These are phyloP conservation scores for Plasmodium sp. DNA, from an alignment of 169 alveolate species.

Conservation along the genomic window DNA sequence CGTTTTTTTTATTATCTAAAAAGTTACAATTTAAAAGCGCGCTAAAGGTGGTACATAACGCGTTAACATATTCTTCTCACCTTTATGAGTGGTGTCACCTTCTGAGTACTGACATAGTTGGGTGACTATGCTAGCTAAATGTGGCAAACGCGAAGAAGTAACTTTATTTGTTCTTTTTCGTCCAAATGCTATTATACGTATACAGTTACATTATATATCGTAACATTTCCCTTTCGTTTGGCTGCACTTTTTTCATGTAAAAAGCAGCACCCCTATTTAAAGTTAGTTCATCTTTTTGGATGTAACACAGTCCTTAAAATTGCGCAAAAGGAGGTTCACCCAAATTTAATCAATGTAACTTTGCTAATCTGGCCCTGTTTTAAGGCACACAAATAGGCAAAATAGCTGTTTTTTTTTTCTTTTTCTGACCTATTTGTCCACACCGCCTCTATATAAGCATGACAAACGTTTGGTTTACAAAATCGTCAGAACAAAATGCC, in stretches of 20 bases:
- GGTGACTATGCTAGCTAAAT: background rate
- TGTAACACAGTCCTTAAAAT: background rate
- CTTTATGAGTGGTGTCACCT: background rate
- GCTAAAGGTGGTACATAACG: background rate
- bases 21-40: background rate
- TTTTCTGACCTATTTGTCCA: background rate
- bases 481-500: background rate
- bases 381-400: background rate
- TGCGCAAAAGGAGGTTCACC: background rate
- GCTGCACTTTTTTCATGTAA: background rate
- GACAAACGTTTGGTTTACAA: background rate
- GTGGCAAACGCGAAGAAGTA: background rate
- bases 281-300: background rate
- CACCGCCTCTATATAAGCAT: background rate
- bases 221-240: background rate
- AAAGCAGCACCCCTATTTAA: background rate
- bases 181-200: background rate
- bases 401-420: background rate
- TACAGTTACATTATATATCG: background rate
- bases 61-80: background rate
- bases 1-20: background rate
- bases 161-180: background rate
- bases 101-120: background rate
- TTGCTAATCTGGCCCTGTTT: background rate
- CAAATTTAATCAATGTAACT: background rate